Conservation (phyloP, 768 basidiomycete species). For the Porpolomopsis calyptriformis region DNA sequence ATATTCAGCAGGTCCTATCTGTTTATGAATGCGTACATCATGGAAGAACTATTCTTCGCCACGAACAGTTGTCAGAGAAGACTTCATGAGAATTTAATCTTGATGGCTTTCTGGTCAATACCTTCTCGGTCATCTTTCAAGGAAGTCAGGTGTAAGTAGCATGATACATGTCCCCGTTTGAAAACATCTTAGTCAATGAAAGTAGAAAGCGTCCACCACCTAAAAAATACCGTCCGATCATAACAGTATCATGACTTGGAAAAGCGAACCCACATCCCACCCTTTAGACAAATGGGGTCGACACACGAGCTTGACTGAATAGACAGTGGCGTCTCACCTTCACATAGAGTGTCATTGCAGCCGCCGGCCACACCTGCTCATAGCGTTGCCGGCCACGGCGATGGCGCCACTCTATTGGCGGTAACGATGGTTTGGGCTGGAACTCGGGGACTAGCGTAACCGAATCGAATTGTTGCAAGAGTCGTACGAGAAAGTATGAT, state of each 20-base stretch:
- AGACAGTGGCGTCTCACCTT: constrained; percentile 35
- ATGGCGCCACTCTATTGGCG: constrained; percentile 47
- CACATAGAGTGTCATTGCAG: constrained; percentile 53
- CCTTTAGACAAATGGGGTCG: constrained; percentile 23
- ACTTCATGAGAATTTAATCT: too few species aligned
- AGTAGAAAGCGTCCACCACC: too few species aligned
- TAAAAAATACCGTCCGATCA: not conserved
- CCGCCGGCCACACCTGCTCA: constrained; percentile 54
- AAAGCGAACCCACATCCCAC: constrained; percentile 51
- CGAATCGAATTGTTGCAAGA: constrained; percentile 54
- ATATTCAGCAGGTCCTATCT: too few species aligned
- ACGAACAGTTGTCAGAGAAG: too few species aligned
- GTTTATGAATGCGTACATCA: too few species aligned
- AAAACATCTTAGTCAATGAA: too few species aligned
- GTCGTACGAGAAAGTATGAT: constrained; percentile 57
- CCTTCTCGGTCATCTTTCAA: too few species aligned
- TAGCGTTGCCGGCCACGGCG: constrained; percentile 37
- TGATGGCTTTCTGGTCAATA: too few species aligned
- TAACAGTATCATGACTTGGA: constrained; percentile 15
- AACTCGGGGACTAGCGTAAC: constrained; percentile 51
- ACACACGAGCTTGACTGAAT: constrained; percentile 6
- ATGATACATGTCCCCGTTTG: too few species aligned
- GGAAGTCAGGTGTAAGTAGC: too few species aligned
- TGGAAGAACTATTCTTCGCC: too few species aligned
- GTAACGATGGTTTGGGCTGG: constrained; percentile 52